A percentile compares a stretch with the other conserved stretches of the same genome.
phyloP scores from a whole-genome alignment of 805 yeast genomes.

The Candida ficus region DNA sequence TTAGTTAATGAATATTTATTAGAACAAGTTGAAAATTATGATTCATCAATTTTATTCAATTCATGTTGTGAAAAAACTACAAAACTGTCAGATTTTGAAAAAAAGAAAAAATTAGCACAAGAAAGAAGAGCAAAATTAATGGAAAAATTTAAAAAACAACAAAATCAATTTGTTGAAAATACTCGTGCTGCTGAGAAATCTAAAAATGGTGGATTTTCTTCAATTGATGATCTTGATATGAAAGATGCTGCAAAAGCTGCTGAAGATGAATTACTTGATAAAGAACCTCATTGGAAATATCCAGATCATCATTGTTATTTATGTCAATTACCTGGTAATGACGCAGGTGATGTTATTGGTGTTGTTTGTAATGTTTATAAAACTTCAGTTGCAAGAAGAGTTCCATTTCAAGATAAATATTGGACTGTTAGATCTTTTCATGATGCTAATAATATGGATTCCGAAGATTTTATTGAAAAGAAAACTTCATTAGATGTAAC shows the following conservation, averaged over 20 bases:
- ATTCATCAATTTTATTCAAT: constrained; percentile 13
- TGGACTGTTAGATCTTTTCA: constrained; percentile 65
- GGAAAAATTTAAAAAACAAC: constrained; percentile 78
- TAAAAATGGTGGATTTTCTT: constrained; percentile 23
- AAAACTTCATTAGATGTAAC: constrained; percentile 34
- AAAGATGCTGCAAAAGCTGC: constrained; percentile 31
- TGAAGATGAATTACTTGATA: not conserved
- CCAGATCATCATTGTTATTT: constrained; percentile 75
- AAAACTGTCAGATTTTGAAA: constrained; percentile 37
- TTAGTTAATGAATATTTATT: constrained; percentile 26
- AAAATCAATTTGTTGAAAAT: constrained; percentile 62
- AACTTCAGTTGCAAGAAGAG: constrained; percentile 53
- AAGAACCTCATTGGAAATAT: constrained; percentile 54
- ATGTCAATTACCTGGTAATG: constrained; percentile 70
- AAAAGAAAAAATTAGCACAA: constrained; percentile 64
- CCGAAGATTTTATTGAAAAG: constrained; percentile 11
- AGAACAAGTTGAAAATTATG: constrained; percentile 34
- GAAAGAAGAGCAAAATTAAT: constrained; percentile 65
- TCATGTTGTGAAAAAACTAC: constrained; percentile 1
- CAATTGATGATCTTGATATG: constrained; percentile 33
- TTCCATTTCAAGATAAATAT: constrained; percentile 58
- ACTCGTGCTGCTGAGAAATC: constrained; percentile 25
- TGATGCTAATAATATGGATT: constrained; percentile 27
- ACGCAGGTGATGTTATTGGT: constrained; percentile 66
- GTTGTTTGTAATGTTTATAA: constrained; percentile 58